phyloP scores from a whole-genome alignment of 1,139 yeast genomes.

The Hyphopichia burtonii region DNA sequence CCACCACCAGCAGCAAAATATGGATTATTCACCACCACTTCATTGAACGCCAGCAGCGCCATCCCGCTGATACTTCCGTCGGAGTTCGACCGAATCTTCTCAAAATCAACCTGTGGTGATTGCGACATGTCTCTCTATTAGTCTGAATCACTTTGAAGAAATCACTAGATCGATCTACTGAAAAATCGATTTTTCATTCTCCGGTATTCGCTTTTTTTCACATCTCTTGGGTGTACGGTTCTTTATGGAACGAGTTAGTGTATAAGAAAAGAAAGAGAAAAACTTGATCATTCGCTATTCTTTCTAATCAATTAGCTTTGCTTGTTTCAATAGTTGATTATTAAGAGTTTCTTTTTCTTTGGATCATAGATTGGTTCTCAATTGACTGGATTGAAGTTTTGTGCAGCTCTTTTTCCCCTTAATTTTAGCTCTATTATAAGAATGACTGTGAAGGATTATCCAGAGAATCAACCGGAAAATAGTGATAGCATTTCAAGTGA shows the following conservation, averaged over 20 bases:
- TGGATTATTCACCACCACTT: slow-evolving; percentile 72
- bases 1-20: slow-evolving; percentile 99
- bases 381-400: too few relatives aligned
- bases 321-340: too few relatives aligned
- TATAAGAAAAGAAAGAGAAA: too few relatives aligned
- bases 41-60: slow-evolving; percentile 42
- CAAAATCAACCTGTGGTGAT: slow-evolving; percentile 24
- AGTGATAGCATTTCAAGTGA: background rate
- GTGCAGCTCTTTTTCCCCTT: background rate
- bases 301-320: too few relatives aligned
- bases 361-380: too few relatives aligned
- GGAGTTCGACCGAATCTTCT: slow-evolving; percentile 33
- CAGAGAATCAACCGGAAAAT: background rate
- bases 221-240: background rate
- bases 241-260: too few relatives aligned
- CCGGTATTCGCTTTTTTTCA: background rate
- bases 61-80: slow-evolving; percentile 40
- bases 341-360: too few relatives aligned
- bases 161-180: background rate
- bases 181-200: background rate
- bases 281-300: too few relatives aligned
- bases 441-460: background rate
- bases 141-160: background rate
- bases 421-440: background rate
- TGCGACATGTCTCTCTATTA: background rate